A percentile compares a stretch with the other conserved stretches of the same genome.
Conservation (phyloP, 495 filamentous ascomycete genomes). For the Talaromyces wortmannii region DNA sequence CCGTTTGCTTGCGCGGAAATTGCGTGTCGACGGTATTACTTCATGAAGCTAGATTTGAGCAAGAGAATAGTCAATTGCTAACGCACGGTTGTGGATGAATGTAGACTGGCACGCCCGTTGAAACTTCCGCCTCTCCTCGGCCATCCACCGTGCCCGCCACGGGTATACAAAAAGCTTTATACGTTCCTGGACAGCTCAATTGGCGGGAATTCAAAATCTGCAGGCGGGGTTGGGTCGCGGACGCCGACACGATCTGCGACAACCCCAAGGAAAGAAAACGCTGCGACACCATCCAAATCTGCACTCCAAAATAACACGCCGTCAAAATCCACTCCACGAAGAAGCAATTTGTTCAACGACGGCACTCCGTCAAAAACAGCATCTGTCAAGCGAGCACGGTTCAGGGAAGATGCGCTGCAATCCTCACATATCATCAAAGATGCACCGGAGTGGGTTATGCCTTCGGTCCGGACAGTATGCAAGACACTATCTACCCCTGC, state of each 20-base stretch:
- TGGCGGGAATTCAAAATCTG: slow-evolving; percentile 26
- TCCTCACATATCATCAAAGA: slow-evolving; percentile 29
- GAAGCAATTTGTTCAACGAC: slow-evolving; percentile 7
- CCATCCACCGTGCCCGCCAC: slow-evolving; percentile 75
- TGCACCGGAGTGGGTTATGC: slow-evolving; percentile 60
- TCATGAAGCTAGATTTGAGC: too few relatives aligned
- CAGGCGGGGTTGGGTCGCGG: slow-evolving; percentile 19
- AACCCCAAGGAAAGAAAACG: slow-evolving; percentile 1
- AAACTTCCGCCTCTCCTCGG: slow-evolving; percentile 77
- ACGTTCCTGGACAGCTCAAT: slow-evolving; percentile 70
- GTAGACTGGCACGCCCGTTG: slow-evolving; percentile 72
- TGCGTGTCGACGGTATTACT: slow-evolving; percentile 70
- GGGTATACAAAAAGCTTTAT: slow-evolving; percentile 79
- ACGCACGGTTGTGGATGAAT: slow-evolving; percentile 6
- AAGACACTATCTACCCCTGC: slow-evolving; percentile 50
- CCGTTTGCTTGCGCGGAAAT: slow-evolving; percentile 87
- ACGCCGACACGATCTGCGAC: slow-evolving; percentile 25
- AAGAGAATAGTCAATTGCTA: not conserved
- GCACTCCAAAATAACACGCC: slow-evolving; percentile 30
- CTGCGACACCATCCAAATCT: slow-evolving; percentile 20
- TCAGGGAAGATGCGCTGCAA: slow-evolving; percentile 7
- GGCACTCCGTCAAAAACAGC: not conserved
- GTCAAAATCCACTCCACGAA: slow-evolving; percentile 33
- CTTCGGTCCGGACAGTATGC: slow-evolving; percentile 58
- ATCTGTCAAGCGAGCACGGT: not conserved